A percentile compares a stretch with the other conserved stretches of the same genome.
phyloP scores from a whole-genome alignment of 352 stramenopile genomes.

The Pythium coloratum region DNA sequence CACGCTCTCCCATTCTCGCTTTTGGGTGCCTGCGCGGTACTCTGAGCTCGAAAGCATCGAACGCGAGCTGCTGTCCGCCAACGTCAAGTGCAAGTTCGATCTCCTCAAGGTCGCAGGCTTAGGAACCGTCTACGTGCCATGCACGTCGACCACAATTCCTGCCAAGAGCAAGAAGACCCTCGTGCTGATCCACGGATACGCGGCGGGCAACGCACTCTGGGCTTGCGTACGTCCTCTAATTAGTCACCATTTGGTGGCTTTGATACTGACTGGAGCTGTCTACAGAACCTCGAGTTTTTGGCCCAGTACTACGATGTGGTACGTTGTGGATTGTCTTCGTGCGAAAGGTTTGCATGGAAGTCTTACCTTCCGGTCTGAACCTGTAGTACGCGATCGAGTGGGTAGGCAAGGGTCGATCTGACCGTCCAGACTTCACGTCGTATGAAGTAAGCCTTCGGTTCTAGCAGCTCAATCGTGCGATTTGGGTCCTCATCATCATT shows the following conservation, averaged over 20 bases:
- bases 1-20: slow-evolving; percentile 35
- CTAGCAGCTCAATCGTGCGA: no score
- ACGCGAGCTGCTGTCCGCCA: slow-evolving; percentile 40
- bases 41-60: slow-evolving; percentile 51
- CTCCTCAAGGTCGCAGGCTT: slow-evolving; percentile 55
- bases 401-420: slow-evolving; percentile 59
- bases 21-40: slow-evolving; percentile 54
- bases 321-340: slow-evolving; percentile 6
- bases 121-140: slow-evolving; percentile 64
- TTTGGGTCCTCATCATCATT: no score
- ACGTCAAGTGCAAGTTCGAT: slow-evolving; percentile 45
- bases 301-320: slow-evolving; percentile 63
- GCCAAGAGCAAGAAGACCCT: slow-evolving; percentile 34
- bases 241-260: slow-evolving; percentile 4
- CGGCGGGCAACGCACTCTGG: slow-evolving; percentile 67
- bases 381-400: slow-evolving; percentile 70
- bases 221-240: slow-evolving; percentile 43
- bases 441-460: slow-evolving; percentile 39
- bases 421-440: slow-evolving; percentile 55
- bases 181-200: slow-evolving; percentile 66
- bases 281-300: slow-evolving; percentile 62
- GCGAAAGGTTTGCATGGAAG: no score
- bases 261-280: background rate
- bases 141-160: slow-evolving; percentile 39
- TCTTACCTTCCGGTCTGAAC: no score